Conservation (phyloP, 371 early-diverging fungal genomes). For the Syncephalastrum sp. region DNA sequence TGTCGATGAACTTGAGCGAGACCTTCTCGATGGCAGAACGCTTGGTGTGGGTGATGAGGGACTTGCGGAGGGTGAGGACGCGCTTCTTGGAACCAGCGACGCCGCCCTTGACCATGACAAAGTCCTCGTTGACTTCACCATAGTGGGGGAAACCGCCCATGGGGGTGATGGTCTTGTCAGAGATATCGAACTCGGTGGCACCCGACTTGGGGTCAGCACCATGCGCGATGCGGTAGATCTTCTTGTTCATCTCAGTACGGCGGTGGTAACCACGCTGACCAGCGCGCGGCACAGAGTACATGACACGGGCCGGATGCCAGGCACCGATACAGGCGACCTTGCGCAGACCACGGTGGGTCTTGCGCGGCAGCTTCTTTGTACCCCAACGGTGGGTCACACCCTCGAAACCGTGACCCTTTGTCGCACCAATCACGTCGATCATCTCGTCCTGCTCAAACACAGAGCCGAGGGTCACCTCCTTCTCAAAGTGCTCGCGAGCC, state of each 20-base stretch:
- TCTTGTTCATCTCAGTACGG: constrained; percentile 99
- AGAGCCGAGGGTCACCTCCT: constrained; percentile 86
- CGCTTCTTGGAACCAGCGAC: constrained; percentile 98
- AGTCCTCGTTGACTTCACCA: constrained; percentile 98
- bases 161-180: constrained; percentile 97
- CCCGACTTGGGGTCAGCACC: constrained; percentile 85
- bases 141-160: constrained; percentile 99
- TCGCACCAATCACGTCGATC: constrained; percentile 99
- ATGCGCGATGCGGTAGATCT: constrained; percentile 98
- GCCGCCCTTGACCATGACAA: constrained; percentile 98
- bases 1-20: constrained; percentile 98
- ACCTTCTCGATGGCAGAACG: constrained; percentile 97
- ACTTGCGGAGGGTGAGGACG: constrained; percentile 99
- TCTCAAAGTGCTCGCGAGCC: constrained; percentile 97
- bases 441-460: constrained; percentile 98
- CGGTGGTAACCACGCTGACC: constrained; percentile 99
- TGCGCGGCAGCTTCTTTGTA: constrained; percentile 99
- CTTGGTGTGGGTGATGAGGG: constrained; percentile 91
- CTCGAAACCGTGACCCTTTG: constrained; percentile 99
- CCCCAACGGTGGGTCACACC: constrained; percentile 99
- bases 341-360: constrained; percentile 99
- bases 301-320: constrained; percentile 99
- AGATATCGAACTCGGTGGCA: constrained; percentile 98
- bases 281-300: constrained; percentile 99
- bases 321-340: constrained; percentile 99